phyloP scores from a whole-genome alignment of 768 basidiomycete genomes.

The Omphalotus guepiniiformis region DNA sequence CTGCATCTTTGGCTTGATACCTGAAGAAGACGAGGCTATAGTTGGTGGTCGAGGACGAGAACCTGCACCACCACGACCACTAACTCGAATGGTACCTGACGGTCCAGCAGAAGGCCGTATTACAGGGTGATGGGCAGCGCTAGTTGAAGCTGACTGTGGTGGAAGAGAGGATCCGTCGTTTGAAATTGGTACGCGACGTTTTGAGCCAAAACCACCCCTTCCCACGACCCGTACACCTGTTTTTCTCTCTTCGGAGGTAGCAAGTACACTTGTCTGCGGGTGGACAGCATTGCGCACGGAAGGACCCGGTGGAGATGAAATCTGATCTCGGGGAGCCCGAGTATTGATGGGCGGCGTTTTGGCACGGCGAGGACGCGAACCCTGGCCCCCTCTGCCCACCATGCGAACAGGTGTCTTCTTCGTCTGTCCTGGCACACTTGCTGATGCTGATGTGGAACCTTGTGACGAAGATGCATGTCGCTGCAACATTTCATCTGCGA shows the following conservation, averaged over 20 bases:
- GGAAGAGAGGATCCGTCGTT: neutral
- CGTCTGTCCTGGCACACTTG: neutral
- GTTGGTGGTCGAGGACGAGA: neutral
- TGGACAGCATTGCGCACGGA: neutral
- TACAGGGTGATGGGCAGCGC: neutral
- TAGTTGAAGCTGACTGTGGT: neutral
- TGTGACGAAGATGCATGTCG: too few species aligned
- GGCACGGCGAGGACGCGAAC: slow-evolving; percentile 4
- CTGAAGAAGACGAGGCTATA: neutral
- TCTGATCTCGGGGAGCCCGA: neutral
- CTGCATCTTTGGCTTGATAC: neutral
- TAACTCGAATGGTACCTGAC: neutral
- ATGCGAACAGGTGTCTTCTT: neutral
- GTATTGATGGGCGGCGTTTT: neutral
- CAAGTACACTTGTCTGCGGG: neutral
- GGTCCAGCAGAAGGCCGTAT: neutral
- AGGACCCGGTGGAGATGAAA: neutral
- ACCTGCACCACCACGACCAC: slow-evolving; percentile 3
- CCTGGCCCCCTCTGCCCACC: slow-evolving; percentile 4
- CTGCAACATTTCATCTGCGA: too few species aligned
- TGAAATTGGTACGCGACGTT: slow-evolving; percentile 1
- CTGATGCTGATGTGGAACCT: too few species aligned
- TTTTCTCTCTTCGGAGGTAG: neutral
- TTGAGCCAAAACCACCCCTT: slow-evolving; percentile 6
- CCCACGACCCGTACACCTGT: slow-evolving; percentile 6